Evolutionary conservation across 108 stramenopile species (phyloP).

Genomic region (Licmophora abbreviata): DNA sequence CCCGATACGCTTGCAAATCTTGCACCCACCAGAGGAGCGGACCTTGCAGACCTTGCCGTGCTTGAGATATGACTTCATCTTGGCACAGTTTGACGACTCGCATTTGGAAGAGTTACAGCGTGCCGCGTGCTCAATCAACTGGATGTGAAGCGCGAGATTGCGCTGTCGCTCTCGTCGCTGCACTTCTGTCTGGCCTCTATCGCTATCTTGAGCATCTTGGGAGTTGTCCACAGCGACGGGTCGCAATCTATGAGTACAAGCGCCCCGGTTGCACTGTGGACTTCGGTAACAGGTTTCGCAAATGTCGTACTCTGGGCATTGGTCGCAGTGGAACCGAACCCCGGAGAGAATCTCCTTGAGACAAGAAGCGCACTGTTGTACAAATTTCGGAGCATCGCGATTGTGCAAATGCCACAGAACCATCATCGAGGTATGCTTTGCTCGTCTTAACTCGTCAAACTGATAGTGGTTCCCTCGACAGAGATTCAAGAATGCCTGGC

Average conservation of each 20-base stretch:
- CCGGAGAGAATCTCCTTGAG: slow-evolving; percentile 77
- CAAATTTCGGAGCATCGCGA: slow-evolving; percentile 91
- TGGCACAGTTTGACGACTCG: slow-evolving; percentile 82
- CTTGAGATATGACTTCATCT: slow-evolving; percentile 92
- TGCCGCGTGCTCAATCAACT: slow-evolving; percentile 95
- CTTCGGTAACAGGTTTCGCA: slow-evolving; percentile 77
- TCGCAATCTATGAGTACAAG: slow-evolving; percentile 68
- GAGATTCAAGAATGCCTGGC: slow-evolving; percentile 80
- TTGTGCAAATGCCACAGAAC: slow-evolving; percentile 98
- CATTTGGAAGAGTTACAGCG: slow-evolving; percentile 75
- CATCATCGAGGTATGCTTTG: slow-evolving; percentile 99
- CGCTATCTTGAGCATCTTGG: slow-evolving; percentile 18
- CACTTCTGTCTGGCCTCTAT: slow-evolving; percentile 52
- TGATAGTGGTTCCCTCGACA: slow-evolving; percentile 97
- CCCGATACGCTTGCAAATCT: slow-evolving; percentile 93
- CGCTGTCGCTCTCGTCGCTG: slow-evolving; percentile 76
- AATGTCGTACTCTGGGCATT: slow-evolving; percentile 88
- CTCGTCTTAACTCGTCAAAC: slow-evolving; percentile 94
- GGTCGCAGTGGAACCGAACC: slow-evolving; percentile 75
- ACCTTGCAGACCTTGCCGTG: slow-evolving; percentile 73
- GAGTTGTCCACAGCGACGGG: slow-evolving; percentile 46
- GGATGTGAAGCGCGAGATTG: slow-evolving; percentile 90
- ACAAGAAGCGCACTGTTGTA: slow-evolving; percentile 81
- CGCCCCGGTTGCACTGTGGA: slow-evolving; percentile 64
- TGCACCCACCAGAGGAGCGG: slow-evolving; percentile 72